phyloP scores from a whole-genome alignment of 108 stramenopile species.

The Epithemia pelagica region DNA sequence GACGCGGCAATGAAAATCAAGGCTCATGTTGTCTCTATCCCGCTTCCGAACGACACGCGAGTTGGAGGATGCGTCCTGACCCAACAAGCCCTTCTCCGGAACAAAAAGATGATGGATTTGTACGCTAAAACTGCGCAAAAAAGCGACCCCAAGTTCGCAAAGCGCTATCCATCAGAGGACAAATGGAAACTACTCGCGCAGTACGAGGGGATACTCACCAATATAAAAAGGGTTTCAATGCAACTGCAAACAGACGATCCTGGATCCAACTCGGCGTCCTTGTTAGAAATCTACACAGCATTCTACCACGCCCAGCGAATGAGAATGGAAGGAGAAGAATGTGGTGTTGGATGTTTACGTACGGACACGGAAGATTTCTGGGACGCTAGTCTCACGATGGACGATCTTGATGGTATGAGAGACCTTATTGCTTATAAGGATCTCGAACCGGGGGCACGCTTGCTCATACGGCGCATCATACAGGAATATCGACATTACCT shows the following conservation, averaged over 20 bases:
- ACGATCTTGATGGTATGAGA: too few relatives aligned
- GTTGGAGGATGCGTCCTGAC: neutral
- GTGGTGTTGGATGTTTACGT: too few relatives aligned
- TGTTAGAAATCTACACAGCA: neutral
- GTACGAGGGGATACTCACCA: neutral
- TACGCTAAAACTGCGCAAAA: neutral
- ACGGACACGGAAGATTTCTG: too few relatives aligned
- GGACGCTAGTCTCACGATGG: too few relatives aligned
- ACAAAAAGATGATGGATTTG: neutral
- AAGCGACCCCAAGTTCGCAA: neutral
- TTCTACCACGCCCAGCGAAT: too few relatives aligned
- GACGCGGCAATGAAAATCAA: neutral
- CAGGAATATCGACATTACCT: too few relatives aligned
- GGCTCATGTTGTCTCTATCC: neutral
- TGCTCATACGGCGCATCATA: too few relatives aligned
- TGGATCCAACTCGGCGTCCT: neutral
- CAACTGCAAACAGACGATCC: neutral
- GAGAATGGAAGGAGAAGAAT: too few relatives aligned
- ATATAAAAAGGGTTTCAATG: neutral
- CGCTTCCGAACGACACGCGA: neutral
- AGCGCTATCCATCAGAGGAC: neutral
- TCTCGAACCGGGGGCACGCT: too few relatives aligned
- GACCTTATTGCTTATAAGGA: too few relatives aligned
- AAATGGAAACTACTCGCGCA: neutral
- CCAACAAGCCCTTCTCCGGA: neutral